Base-by-base conservation (phyloP, 495 filamentous ascomycete species). In the Tuber aestivum region DNA sequence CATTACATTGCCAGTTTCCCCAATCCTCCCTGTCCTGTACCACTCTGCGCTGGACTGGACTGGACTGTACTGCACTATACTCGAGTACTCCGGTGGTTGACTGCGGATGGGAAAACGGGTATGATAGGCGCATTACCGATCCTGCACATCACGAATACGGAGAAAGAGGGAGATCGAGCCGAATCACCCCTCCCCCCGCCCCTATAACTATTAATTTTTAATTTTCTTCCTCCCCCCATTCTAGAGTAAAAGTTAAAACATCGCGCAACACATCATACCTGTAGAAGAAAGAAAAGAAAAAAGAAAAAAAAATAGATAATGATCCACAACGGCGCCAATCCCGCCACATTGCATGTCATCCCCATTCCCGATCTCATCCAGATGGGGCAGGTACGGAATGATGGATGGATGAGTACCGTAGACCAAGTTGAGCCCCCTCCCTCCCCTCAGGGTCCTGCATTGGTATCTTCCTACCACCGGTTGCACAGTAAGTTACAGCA, bases 1-100 rank as follows among this genome's bases (percentile, higher is more conserved):
- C 9, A 32, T 61, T 61, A 32, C n/a, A 50, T 32, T 65, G 27
- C 10, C 9, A 65, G n/a, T 65, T 35, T 65, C 27, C 27, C 10
- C 4, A n/a, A n/a, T 12, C 3, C n/a, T n/a, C 0, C n/a, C n/a
- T 32, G 10, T 14, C 0, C 50, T 2, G 7, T n/a, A n/a, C n/a
- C n/a, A n/a, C n/a, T n/a, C n/a, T n/a, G n/a, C n/a, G n/a, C n/a
- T n/a, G n/a, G n/a, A n/a, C n/a, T n/a, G n/a, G n/a, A n/a, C n/a
- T n/a, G n/a, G n/a, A n/a, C n/a, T n/a, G 38, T 40, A 7, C 38
- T 2, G 38, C 7, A 6, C 6, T 56, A 40, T 40, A 40, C n/a
- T n/a, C n/a, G n/a, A n/a, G n/a, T n/a, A 40, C 38, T 7, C 56
- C 56, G 56, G 27, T 16, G 27, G 27, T 35, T 65, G 27, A 35